Evolutionary conservation across 768 basidiomycete genomes (phyloP).

Genomic region (Termitomyces sp.): DNA sequence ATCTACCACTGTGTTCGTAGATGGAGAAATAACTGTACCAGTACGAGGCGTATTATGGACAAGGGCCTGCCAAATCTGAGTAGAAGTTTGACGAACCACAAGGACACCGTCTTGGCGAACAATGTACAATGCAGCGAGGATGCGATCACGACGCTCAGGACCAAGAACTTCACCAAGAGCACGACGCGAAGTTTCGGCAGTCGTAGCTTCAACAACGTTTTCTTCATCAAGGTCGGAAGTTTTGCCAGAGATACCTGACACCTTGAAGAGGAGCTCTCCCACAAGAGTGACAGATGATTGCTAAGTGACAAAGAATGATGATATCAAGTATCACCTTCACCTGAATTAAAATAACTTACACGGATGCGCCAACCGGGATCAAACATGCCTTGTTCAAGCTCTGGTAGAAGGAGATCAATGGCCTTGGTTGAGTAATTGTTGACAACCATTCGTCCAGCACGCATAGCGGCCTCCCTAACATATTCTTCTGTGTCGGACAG

Average conservation of each 20-base stretch:
- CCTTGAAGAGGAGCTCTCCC: conserved; percentile 93
- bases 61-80: conserved; percentile 97
- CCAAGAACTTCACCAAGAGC: conserved; percentile 88
- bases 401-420: conserved; percentile 89
- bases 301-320: conserved; percentile 31
- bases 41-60: conserved; percentile 93
- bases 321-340: not conserved
- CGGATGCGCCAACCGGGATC: conserved; percentile 93
- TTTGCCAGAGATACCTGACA: conserved; percentile 93
- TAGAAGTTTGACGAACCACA: conserved; percentile 82
- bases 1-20: not conserved
- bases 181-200: conserved; percentile 76
- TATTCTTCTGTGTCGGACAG: conserved; percentile 92
- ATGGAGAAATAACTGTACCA: conserved; percentile 36
- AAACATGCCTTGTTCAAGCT: conserved; percentile 93
- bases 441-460: conserved; percentile 97
- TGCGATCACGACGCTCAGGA: conserved; percentile 81
- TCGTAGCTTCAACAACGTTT: conserved; percentile 54
- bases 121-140: conserved; percentile 86
- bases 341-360: conserved; percentile 35
- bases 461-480: conserved; percentile 96
- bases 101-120: conserved; percentile 91
- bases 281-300: conserved; percentile 95
- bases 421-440: conserved; percentile 89
- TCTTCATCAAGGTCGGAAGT: conserved; percentile 72